These are phyloP conservation scores for Calonectria naviculata DNA, from an alignment of 2,329 filamentous ascomycete genomes.

Conservation along the genomic window DNA sequence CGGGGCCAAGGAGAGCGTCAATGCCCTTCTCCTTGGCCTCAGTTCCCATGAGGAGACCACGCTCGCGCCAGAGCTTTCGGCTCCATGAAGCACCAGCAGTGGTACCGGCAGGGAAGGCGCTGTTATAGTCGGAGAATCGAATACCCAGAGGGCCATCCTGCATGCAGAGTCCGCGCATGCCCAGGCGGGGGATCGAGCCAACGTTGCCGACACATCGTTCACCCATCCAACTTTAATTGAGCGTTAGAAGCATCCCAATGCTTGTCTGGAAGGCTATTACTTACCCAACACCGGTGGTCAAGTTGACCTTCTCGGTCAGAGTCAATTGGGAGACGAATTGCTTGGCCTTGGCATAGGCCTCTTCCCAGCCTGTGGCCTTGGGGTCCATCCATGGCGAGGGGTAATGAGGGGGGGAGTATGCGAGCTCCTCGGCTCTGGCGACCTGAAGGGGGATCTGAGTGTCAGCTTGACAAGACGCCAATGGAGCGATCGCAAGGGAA, in stretches of 20 bases:
- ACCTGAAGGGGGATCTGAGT: slow-evolving; percentile 31
- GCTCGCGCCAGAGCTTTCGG: slow-evolving; percentile 70
- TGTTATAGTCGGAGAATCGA: slow-evolving; percentile 81
- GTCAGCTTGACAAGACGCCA: slow-evolving; percentile 35
- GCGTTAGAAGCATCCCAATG: background rate
- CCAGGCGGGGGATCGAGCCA: slow-evolving; percentile 76
- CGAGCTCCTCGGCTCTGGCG: slow-evolving; percentile 38
- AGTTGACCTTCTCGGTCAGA: slow-evolving; percentile 89
- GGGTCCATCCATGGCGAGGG: slow-evolving; percentile 90
- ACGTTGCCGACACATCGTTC: slow-evolving; percentile 83
- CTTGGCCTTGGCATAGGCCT: slow-evolving; percentile 80
- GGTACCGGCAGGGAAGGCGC: slow-evolving; percentile 82
- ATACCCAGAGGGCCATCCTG: slow-evolving; percentile 89
- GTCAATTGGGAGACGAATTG: slow-evolving; percentile 87
- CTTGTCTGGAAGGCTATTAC: slow-evolving; percentile 54
- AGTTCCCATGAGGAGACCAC: slow-evolving; percentile 59
- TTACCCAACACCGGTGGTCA: slow-evolving; percentile 90
- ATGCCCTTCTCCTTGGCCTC: slow-evolving; percentile 83
- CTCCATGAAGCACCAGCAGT: slow-evolving; percentile 89
- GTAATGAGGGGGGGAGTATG: slow-evolving; percentile 72
- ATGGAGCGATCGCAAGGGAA: slow-evolving; percentile 15
- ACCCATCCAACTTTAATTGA: slow-evolving; percentile 51
- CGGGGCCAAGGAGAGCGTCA: slow-evolving; percentile 73
- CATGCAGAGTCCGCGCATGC: slow-evolving; percentile 81
- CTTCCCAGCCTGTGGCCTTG: slow-evolving; percentile 76